Conservation (phyloP, 2,329 filamentous ascomycete genomes). For the Penicillium brevicompactum region DNA sequence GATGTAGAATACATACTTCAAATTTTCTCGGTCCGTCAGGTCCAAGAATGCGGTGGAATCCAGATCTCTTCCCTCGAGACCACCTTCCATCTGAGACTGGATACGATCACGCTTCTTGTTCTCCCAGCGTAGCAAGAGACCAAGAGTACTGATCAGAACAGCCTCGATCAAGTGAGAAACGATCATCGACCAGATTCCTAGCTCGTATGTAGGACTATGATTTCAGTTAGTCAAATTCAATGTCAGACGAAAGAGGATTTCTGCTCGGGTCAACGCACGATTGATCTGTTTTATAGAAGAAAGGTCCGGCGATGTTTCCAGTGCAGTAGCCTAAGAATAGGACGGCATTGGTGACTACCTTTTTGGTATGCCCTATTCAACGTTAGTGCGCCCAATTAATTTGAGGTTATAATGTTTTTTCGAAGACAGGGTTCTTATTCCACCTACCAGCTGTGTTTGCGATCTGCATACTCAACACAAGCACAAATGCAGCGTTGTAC, state of each 20-base stretch:
- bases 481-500: conserved; percentile 57
- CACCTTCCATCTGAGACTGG: conserved; percentile 50
- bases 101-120: conserved; percentile 54
- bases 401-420: background rate
- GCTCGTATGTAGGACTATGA: conserved; percentile 47
- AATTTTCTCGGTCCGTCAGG: conserved; percentile 57
- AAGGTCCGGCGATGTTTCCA: conserved; percentile 64
- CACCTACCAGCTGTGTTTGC: conserved; percentile 46
- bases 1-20: conserved; percentile 40
- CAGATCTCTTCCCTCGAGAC: conserved; percentile 50
- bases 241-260: background rate
- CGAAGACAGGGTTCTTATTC: background rate
- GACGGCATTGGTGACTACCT: conserved; percentile 65
- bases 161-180: conserved; percentile 57
- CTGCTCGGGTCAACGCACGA: conserved; percentile 25
- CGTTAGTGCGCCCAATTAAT: background rate
- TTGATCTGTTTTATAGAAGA: conserved; percentile 63
- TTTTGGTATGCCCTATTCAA: conserved; percentile 58
- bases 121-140: conserved; percentile 51
- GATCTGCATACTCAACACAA: conserved; percentile 52
- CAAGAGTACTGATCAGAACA: conserved; percentile 48
- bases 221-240: background rate
- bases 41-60: conserved; percentile 56
- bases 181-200: conserved; percentile 61
- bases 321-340: conserved; percentile 63